Evolutionary conservation across 306 rosid species (phyloP).

Genomic region (Morella rubra): DNA sequence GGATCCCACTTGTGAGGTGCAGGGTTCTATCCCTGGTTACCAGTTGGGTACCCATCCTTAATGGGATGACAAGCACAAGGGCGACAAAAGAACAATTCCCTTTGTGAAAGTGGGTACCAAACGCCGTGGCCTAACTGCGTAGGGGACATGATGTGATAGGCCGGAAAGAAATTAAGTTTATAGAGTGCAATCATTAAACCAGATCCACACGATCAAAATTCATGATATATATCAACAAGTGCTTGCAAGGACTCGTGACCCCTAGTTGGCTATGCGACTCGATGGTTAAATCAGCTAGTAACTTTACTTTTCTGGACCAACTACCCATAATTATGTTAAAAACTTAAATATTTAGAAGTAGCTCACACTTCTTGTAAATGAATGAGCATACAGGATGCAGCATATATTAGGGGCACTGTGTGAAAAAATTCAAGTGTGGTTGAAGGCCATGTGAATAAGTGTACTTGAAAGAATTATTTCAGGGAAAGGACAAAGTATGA

Average conservation of each 20-base stretch:
- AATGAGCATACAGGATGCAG: too few relatives aligned
- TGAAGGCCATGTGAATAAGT: not conserved
- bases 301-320: conserved; percentile 13
- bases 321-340: not conserved
- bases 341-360: too few relatives aligned
- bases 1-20: conserved; percentile 40
- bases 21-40: conserved; percentile 38
- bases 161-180: conserved; percentile 16
- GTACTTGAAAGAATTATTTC: not conserved
- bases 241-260: too few relatives aligned
- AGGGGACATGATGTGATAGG: conserved; percentile 37
- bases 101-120: conserved; percentile 16
- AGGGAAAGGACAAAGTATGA: conserved; percentile 6
- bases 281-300: not conserved
- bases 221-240: too few relatives aligned
- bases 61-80: conserved; percentile 44
- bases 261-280: too few relatives aligned
- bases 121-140: conserved; percentile 36
- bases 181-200: conserved; percentile 20
- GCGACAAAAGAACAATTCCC: conserved; percentile 43
- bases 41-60: conserved; percentile 62
- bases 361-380: not conserved
- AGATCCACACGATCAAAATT: conserved; percentile 19
- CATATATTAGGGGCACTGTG: too few relatives aligned
- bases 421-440: not conserved